A percentile compares a stretch with the other conserved stretches of the same genome.
These are phyloP conservation scores for Cinnamomum chago DNA, from an alignment of 164 flowering plant genomes.

Conservation along the genomic window DNA sequence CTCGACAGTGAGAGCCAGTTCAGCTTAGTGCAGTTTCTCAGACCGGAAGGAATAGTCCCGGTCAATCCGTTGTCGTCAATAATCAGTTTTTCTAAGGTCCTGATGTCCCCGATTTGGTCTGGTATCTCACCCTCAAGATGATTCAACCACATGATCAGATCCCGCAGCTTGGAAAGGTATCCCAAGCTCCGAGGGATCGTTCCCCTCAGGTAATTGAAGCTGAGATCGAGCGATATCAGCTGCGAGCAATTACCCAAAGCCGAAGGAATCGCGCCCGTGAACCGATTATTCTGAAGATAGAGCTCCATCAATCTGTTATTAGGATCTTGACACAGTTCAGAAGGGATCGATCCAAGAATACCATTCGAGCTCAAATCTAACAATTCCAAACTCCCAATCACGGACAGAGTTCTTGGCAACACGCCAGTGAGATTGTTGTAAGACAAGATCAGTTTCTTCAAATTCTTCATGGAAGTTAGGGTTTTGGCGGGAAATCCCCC, in stretches of 20 bases:
- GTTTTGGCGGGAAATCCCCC: conserved; percentile 60
- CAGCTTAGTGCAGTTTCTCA: conserved; percentile 74
- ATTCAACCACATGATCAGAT: conserved; percentile 81
- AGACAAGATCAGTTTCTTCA: conserved; percentile 51
- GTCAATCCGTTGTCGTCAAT: conserved; percentile 80
- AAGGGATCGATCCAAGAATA: conserved; percentile 63
- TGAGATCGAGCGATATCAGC: conserved; percentile 76
- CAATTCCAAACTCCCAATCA: conserved; percentile 46
- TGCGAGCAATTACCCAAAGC: conserved; percentile 66
- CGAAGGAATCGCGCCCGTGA: conserved; percentile 61
- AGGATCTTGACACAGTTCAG: conserved; percentile 43
- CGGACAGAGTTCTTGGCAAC: conserved; percentile 50
- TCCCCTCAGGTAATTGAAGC: conserved; percentile 79
- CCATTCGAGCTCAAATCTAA: conserved; percentile 83
- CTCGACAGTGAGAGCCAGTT: conserved; percentile 94
- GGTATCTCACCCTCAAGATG: conserved; percentile 79
- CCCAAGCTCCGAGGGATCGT: conserved; percentile 74
- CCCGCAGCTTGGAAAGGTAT: conserved; percentile 54
- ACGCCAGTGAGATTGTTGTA: conserved; percentile 52
- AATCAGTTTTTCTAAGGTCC: conserved; percentile 64
- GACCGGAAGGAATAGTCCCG: conserved; percentile 66
- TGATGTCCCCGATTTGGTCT: conserved; percentile 42
- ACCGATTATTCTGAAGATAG: conserved; percentile 66
- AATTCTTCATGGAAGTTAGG: conserved; percentile 39
- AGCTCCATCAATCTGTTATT: conserved; percentile 48